These are phyloP conservation scores for Zancudomyces culisetae DNA, from an alignment of 371 early-diverging fungal species.

Conservation along the genomic window DNA sequence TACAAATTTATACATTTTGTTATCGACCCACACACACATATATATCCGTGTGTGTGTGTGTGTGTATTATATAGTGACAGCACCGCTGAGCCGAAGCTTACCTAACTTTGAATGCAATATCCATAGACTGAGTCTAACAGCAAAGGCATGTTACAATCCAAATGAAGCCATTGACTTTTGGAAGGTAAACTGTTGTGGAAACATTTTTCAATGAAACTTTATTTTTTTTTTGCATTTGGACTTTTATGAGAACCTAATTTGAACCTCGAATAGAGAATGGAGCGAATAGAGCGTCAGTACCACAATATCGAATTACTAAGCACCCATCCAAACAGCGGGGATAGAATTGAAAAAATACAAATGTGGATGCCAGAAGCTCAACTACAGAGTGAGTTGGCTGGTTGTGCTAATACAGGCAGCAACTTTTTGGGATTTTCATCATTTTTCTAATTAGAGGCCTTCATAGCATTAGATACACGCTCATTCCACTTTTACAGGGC, in stretches of 20 bases:
- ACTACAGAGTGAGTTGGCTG: slow-evolving; percentile 13
- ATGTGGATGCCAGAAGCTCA: slow-evolving; percentile 50
- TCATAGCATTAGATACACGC: too few relatives aligned
- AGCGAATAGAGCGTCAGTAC: slow-evolving; percentile 9
- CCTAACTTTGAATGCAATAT: too few relatives aligned
- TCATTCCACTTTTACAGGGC: too few relatives aligned
- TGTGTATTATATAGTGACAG: too few relatives aligned
- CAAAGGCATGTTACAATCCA: slow-evolving; percentile 85
- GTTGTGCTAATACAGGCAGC: too few relatives aligned
- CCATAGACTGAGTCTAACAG: slow-evolving; percentile 59
- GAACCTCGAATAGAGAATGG: slow-evolving; percentile 19
- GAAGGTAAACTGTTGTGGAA: slow-evolving; percentile 7
- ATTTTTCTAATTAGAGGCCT: too few relatives aligned
- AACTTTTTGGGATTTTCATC: too few relatives aligned
- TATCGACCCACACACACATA: too few relatives aligned
- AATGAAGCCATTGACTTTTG: slow-evolving; percentile 45
- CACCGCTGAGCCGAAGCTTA: too few relatives aligned
- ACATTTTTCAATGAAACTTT: neutral
- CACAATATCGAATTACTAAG: slow-evolving; percentile 44
- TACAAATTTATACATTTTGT: too few relatives aligned
- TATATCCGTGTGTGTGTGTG: too few relatives aligned
- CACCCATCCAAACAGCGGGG: slow-evolving; percentile 69
- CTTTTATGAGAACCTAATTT: neutral
- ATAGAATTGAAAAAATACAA: slow-evolving; percentile 44
- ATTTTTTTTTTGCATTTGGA: too few relatives aligned